phyloP scores from a whole-genome alignment of 805 yeast genomes.

The Metschnikowia sp. region DNA sequence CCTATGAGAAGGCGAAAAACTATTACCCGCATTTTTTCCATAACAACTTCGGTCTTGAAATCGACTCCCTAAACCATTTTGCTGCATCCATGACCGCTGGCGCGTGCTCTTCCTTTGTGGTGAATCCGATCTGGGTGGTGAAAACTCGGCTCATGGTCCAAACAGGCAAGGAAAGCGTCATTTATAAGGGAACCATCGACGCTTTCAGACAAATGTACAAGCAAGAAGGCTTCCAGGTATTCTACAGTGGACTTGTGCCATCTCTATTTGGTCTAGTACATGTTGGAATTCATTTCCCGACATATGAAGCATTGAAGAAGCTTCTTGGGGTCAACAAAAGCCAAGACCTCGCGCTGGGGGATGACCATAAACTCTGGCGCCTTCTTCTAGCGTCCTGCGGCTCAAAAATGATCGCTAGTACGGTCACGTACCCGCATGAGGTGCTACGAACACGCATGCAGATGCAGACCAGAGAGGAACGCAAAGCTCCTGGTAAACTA shows the following conservation, averaged over 20 bases:
- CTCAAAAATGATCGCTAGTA: conserved; percentile 85
- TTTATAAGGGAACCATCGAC: conserved; percentile 75
- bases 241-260: conserved; percentile 87
- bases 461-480: conserved; percentile 40
- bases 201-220: conserved; percentile 77
- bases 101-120: conserved; percentile 72
- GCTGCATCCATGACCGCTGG: conserved; percentile 84
- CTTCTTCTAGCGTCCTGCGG: conserved; percentile 61
- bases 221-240: conserved; percentile 75
- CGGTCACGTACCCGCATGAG: conserved; percentile 93
- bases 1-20: conserved; percentile 75
- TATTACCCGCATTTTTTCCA: conserved; percentile 44
- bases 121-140: conserved; percentile 97
- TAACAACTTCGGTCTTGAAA: conserved; percentile 21
- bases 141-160: conserved; percentile 93
- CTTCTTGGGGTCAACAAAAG: conserved; percentile 13
- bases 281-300: conserved; percentile 95
- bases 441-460: conserved; percentile 90
- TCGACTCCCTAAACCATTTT: conserved; percentile 39
- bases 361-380: conserved; percentile 23
- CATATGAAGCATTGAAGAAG: conserved; percentile 75
- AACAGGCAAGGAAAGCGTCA: conserved; percentile 41
- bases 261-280: conserved; percentile 87
- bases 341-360: conserved; percentile 9
- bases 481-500: conserved; percentile 22